Base-by-base conservation (phyloP, 345 rosid genomes). In the Diplotaxis tenuifolia region DNA sequence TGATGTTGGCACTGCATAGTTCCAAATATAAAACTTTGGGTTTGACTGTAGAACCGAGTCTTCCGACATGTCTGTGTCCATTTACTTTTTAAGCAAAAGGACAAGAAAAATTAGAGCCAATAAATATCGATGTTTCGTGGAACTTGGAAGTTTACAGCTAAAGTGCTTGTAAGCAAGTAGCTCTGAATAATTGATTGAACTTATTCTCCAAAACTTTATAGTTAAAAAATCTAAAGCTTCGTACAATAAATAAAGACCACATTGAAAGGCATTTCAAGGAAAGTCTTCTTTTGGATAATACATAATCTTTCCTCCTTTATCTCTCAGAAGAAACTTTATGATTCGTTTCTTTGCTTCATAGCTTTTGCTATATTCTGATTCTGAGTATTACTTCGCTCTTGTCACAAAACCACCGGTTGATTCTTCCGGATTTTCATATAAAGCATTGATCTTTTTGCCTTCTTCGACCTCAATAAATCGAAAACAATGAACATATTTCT, bases 341-440 rank as follows among this genome's bases (percentile, higher is more conserved):
- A 69, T 75, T 53, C 74, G 27, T 75, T 75, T 52, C 79, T 75
- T 75, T 69, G 75, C 79, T 62, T 75, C 70, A 63, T 75, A 63
- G 53, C 70, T 69, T 75, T 75, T 69, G 10, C 14, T n/a, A 42
- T 63, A 69, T 69, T 28, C 71, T 69, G 59, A 75, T 63, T 69
- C 75, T 34, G 25, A 54, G 75, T 42, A 70, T 76, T 12, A 65
- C 76, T 58, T 77, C 68, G 60, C 47, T 27, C 34, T 4, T 60
- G 50, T 60, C 76, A 65, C 76, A 34, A 71, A 71, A 71, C 58
- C 62, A 71, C 72, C 76, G 1, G 2, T 59, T 49, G 34, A 64
- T 77, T 77, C 80, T 77, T 71, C 42, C 6, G 23, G 9, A 14
- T 36, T 11, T 57, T 27, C 53, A 40, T 71, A 25, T 66, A 71